Conservation (phyloP, 352 stramenopile species). For the Phytophthora sp. region DNA sequence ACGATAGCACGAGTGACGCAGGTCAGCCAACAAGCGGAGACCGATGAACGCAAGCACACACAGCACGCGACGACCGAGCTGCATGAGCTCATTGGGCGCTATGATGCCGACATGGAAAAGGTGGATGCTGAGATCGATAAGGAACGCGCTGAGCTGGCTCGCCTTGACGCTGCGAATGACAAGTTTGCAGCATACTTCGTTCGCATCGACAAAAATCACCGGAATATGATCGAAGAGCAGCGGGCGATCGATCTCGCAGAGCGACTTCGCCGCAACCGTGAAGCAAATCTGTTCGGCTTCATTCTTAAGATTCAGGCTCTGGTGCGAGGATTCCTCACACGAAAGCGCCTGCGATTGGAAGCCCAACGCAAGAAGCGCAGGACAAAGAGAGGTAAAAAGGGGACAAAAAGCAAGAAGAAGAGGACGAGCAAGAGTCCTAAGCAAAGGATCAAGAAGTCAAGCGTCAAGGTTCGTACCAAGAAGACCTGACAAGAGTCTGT, state of each 20-base stretch:
- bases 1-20: constrained; percentile 43
- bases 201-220: constrained; percentile 62
- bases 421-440: constrained; percentile 18
- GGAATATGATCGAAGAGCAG: constrained; percentile 58
- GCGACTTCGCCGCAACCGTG: constrained; percentile 35
- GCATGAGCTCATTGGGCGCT: constrained; percentile 50
- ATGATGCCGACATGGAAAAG: constrained; percentile 55
- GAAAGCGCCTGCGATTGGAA: constrained; percentile 45
- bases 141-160: constrained; percentile 37
- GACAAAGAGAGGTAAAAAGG: constrained; percentile 40
- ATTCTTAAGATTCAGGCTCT: constrained; percentile 61
- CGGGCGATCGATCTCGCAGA: constrained; percentile 41
- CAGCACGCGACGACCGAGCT: constrained; percentile 47
- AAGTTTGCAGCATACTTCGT: constrained; percentile 51
- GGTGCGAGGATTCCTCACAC: constrained; percentile 65
- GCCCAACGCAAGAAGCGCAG: constrained; percentile 28
- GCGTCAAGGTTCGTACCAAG: constrained; percentile 16
- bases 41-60: constrained; percentile 60
- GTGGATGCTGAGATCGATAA: constrained; percentile 52
- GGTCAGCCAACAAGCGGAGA: constrained; percentile 49
- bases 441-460: constrained; percentile 27
- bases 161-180: constrained; percentile 39
- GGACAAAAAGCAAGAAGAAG: constrained; percentile 39
- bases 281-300: constrained; percentile 59
- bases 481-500: constrained; percentile 19